phyloP scores from a whole-genome alignment of 768 basidiomycete species.

The Amanita fuliginea region DNA sequence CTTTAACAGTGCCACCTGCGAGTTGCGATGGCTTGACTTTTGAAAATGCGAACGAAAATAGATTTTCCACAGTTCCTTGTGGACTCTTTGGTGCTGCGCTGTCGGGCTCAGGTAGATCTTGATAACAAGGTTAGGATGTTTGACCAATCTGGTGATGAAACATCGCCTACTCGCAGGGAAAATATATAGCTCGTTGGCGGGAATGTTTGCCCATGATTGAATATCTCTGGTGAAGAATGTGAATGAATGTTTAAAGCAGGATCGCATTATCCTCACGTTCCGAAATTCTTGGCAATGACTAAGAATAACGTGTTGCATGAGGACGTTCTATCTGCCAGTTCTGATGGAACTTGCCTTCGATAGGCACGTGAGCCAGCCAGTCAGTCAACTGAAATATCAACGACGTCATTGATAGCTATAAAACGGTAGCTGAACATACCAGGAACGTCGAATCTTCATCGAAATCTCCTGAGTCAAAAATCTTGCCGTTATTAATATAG shows the following conservation, averaged over 20 bases:
- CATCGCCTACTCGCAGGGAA: slow-evolving; percentile 31
- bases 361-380: slow-evolving; percentile 44
- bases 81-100: slow-evolving; percentile 26
- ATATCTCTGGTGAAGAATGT: slow-evolving; percentile 12
- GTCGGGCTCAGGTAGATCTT: slow-evolving; percentile 25
- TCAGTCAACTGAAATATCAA: slow-evolving; percentile 30
- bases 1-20: slow-evolving; percentile 37
- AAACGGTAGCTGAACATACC: slow-evolving; percentile 13
- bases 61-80: slow-evolving; percentile 30
- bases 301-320: slow-evolving; percentile 4
- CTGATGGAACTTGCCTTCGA: slow-evolving; percentile 22
- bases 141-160: neutral
- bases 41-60: slow-evolving; percentile 39
- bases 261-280: slow-evolving; percentile 15
- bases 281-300: slow-evolving; percentile 45
- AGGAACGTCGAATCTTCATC: slow-evolving; percentile 44
- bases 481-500: slow-evolving; percentile 15
- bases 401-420: neutral
- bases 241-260: neutral
- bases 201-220: slow-evolving; percentile 30
- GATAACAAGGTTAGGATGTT: neutral
- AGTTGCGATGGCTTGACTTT: slow-evolving; percentile 30
- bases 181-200: slow-evolving; percentile 37
- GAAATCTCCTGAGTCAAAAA: slow-evolving; percentile 41
- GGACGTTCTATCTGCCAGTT: neutral